Conservation (phyloP, 1,284 basidiomycete genomes). For the Ustanciosporium gigantosporum region DNA sequence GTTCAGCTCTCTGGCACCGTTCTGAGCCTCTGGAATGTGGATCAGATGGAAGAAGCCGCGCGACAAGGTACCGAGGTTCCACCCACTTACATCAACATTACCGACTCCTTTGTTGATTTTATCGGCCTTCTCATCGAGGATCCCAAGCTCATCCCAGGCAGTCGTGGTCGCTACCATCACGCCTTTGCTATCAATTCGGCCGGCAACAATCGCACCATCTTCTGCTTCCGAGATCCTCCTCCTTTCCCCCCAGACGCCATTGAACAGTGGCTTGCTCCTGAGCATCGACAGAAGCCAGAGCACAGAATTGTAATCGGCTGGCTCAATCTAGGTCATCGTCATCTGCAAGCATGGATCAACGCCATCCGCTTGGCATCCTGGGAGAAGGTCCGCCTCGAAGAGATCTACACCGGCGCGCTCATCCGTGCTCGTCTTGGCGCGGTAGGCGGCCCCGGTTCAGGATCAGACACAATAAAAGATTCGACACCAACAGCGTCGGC, state of each 20-base stretch:
- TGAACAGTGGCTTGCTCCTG: constrained; percentile 43
- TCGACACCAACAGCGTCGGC: constrained; percentile 5
- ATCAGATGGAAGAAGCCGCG: constrained; percentile 77
- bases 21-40: constrained; percentile 87
- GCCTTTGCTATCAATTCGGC: constrained; percentile 93
- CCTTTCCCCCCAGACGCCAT: constrained; percentile 48
- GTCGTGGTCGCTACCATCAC: constrained; percentile 66
- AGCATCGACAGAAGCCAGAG: constrained; percentile 45
- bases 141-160: constrained; percentile 63
- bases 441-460: constrained; percentile 35
- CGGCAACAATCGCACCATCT: constrained; percentile 84
- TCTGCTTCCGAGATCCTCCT: constrained; percentile 64
- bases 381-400: constrained; percentile 93
- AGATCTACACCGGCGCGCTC: constrained; percentile 95
- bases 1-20: constrained; percentile 90
- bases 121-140: constrained; percentile 65
- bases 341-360: constrained; percentile 72
- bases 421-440: constrained; percentile 65
- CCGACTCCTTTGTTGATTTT: constrained; percentile 71
- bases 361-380: constrained; percentile 87
- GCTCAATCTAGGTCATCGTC: constrained; percentile 51
- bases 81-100: constrained; percentile 81
- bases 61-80: constrained; percentile 79
- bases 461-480: constrained; percentile 16
- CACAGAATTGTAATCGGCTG: constrained; percentile 54